Percentiles rank a stretch among this genome's conserved stretches.
Conservation (phyloP, 2,329 filamentous ascomycete genomes). For the Cladosporium sp. region DNA sequence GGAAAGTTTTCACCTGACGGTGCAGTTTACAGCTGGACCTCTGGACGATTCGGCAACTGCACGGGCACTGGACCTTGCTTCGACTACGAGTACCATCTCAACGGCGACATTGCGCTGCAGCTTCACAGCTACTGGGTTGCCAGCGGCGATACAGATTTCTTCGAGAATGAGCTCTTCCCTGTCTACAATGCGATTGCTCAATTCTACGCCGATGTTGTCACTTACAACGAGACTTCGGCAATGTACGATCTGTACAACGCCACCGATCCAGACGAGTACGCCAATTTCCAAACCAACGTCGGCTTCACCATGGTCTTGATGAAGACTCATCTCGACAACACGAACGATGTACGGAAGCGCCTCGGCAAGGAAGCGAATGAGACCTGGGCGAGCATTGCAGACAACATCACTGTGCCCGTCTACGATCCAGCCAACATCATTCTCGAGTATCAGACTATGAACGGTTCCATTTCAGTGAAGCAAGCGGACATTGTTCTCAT, state of each 20-base stretch:
- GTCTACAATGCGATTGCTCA: constrained; percentile 66
- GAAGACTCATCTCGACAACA: constrained; percentile 57
- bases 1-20: constrained; percentile 58
- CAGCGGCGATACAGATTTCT: constrained; percentile 60
- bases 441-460: constrained; percentile 67
- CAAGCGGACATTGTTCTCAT: constrained; percentile 71
- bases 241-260: constrained; percentile 60
- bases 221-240: constrained; percentile 59
- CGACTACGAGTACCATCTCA: constrained; percentile 72
- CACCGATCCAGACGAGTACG: constrained; percentile 73
- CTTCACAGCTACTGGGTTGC: constrained; percentile 63
- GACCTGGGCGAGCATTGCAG: constrained; percentile 60
- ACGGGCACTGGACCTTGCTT: constrained; percentile 64
- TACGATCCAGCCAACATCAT: constrained; percentile 60
- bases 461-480: constrained; percentile 66
- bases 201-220: constrained; percentile 62
- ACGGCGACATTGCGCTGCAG: constrained; percentile 67
- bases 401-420: constrained; percentile 58
- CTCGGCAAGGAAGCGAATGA: constrained; percentile 59
- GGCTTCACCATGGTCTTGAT: constrained; percentile 69
- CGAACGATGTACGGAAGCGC: constrained; percentile 59
- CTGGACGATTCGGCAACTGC: constrained; percentile 67
- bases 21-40: constrained; percentile 69
- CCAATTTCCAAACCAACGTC: constrained; percentile 66
- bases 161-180: constrained; percentile 59